These are phyloP conservation scores for Candida insectorum DNA, from an alignment of 805 yeast genomes.

Conservation along the genomic window DNA sequence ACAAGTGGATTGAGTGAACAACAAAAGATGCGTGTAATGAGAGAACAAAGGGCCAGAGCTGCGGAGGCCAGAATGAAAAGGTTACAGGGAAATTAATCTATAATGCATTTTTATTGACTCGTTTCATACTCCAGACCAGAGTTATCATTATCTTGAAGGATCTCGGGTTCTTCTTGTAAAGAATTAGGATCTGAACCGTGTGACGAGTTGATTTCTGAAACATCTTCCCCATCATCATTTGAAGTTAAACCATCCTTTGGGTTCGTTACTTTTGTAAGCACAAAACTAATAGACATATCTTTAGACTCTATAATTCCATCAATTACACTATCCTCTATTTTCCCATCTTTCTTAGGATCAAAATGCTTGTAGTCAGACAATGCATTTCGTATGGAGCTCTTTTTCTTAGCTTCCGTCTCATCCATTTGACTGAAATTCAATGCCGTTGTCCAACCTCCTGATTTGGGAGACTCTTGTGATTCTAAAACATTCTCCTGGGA, in stretches of 20 bases:
- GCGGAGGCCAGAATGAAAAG: conserved; percentile 76
- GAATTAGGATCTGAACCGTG: background rate
- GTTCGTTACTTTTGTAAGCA: conserved; percentile 36
- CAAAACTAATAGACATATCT: conserved; percentile 26
- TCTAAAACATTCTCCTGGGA: background rate
- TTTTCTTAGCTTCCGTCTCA: conserved; percentile 27
- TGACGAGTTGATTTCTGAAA: too few species aligned
- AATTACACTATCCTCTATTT: conserved; percentile 7
- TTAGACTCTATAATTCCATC: conserved; percentile 3
- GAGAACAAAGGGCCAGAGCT: conserved; percentile 95
- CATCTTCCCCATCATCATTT: background rate
- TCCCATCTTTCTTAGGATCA: conserved; percentile 37
- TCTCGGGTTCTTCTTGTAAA: background rate
- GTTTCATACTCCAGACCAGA: background rate
- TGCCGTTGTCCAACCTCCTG: conserved; percentile 54
- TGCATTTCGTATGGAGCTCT: conserved; percentile 52
- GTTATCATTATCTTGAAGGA: background rate
- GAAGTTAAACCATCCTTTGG: conserved; percentile 3
- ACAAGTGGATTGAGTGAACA: conserved; percentile 65
- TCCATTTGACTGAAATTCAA: conserved; percentile 38
- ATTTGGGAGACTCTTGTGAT: background rate
- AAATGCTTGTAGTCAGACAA: conserved; percentile 62
- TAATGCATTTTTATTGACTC: too few species aligned
- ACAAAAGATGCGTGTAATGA: conserved; percentile 74
- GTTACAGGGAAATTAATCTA: conserved; percentile 5